phyloP scores from a whole-genome alignment of 1,139 yeast species.

The Suhomyces guaymorum region DNA sequence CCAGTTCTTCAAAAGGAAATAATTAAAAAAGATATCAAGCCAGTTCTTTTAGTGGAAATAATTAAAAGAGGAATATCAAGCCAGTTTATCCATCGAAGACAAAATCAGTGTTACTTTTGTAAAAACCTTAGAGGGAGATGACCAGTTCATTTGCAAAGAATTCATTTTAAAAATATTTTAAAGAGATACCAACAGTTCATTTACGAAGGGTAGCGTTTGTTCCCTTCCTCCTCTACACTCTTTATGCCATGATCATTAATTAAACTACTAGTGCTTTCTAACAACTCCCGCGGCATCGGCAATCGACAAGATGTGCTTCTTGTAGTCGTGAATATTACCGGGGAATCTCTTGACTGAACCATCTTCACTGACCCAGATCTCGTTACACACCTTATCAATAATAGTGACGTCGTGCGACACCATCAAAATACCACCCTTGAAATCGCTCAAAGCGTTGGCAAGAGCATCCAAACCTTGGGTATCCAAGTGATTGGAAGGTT shows the following conservation, averaged over 20 bases:
- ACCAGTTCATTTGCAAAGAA: too few relatives aligned
- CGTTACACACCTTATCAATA: constrained; percentile 83
- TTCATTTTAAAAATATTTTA: too few relatives aligned
- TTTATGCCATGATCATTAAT: background rate
- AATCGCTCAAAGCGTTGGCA: constrained; percentile 80
- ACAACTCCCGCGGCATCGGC: constrained; percentile 91
- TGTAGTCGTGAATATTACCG: constrained; percentile 85
- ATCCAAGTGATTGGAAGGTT: constrained; percentile 98
- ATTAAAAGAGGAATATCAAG: too few relatives aligned
- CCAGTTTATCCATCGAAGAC: too few relatives aligned
- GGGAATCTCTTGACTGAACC: constrained; percentile 78
- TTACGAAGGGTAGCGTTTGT: too few relatives aligned
- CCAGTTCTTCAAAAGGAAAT: too few relatives aligned
- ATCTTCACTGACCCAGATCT: constrained; percentile 92
- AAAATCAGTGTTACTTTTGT: too few relatives aligned
- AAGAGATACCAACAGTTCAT: too few relatives aligned
- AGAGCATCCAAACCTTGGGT: constrained; percentile 96
- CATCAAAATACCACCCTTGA: constrained; percentile 95
- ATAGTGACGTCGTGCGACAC: constrained; percentile 96
- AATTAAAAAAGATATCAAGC: too few relatives aligned
- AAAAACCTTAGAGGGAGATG: too few relatives aligned
- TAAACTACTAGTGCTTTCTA: constrained; percentile 65
- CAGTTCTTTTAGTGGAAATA: too few relatives aligned
- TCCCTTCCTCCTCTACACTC: background rate
- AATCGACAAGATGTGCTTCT: constrained; percentile 75